phyloP scores from a whole-genome alignment of 768 basidiomycete species.

The Russula griseocarnosa region DNA sequence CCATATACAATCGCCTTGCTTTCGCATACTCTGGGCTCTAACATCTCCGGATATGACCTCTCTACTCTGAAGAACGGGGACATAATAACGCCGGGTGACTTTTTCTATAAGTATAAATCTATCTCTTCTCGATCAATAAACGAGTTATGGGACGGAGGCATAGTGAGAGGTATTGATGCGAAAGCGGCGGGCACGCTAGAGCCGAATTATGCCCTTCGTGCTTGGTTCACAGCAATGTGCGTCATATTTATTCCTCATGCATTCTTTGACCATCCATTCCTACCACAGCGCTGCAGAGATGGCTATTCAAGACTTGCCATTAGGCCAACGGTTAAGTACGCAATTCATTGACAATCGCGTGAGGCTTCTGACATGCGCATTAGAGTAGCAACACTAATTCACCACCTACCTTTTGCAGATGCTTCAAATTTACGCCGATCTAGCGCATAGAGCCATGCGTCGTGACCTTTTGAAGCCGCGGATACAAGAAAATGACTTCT shows the following conservation, averaged over 20 bases:
- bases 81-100: not conserved
- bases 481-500: constrained; percentile 16
- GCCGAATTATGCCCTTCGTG: constrained; percentile 6
- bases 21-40: not conserved
- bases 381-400: not conserved
- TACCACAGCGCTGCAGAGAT: constrained; percentile 2
- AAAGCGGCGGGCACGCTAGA: not conserved
- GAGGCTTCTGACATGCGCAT: not conserved
- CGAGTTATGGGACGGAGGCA: constrained; percentile 13
- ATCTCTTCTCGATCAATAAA: not conserved
- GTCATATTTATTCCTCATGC: not conserved
- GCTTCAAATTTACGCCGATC: not conserved
- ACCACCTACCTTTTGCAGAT: not conserved
- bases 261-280: not conserved
- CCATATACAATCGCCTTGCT: constrained; percentile 9
- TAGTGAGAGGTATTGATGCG: not conserved
- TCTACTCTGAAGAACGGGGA: constrained; percentile 4
- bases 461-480: constrained; percentile 4
- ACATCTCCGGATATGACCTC: constrained; percentile 14
- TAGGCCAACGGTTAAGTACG: not conserved
- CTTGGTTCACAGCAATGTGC: constrained; percentile 25
- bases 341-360: not conserved
- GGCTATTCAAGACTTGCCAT: not conserved
- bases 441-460: constrained; percentile 1
- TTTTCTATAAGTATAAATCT: not conserved